These are phyloP conservation scores for Pichia kudriavzevii DNA, from an alignment of 1,139 yeast genomes.

Conservation along the genomic window DNA sequence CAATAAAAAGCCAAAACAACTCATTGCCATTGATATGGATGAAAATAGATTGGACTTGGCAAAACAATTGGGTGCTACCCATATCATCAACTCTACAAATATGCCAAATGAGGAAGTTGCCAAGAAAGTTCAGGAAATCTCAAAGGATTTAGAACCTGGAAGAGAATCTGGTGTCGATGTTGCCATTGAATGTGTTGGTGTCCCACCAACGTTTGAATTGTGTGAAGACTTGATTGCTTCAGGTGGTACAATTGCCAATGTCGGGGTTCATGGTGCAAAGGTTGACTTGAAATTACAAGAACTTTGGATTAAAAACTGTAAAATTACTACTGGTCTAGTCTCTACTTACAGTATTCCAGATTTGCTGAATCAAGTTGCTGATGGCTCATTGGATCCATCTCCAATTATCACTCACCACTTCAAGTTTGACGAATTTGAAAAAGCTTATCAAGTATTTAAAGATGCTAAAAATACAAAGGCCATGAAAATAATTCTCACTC, in stretches of 20 bases:
- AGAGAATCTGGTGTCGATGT: slow-evolving; percentile 39
- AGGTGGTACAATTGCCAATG: slow-evolving; percentile 41
- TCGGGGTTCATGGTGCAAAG: slow-evolving; percentile 39
- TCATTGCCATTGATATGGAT: slow-evolving; percentile 38
- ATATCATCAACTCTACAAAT: slow-evolving; percentile 32
- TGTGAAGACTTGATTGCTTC: slow-evolving; percentile 39
- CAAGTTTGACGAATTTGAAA: slow-evolving; percentile 48
- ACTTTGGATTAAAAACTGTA: slow-evolving; percentile 38
- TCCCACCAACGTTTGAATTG: slow-evolving; percentile 38
- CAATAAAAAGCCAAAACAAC: slow-evolving; percentile 30
- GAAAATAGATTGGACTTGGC: slow-evolving; percentile 36
- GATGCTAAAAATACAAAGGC: slow-evolving; percentile 38
- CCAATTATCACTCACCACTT: slow-evolving; percentile 56
- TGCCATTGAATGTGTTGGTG: slow-evolving; percentile 43
- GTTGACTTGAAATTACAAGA: slow-evolving; percentile 38
- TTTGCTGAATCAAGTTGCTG: slow-evolving; percentile 30
- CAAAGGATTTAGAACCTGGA: slow-evolving; percentile 17
- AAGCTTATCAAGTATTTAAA: slow-evolving; percentile 53
- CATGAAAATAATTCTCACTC: slow-evolving; percentile 32
- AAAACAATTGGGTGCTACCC: slow-evolving; percentile 36
- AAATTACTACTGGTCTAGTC: slow-evolving; percentile 39
- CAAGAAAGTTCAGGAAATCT: slow-evolving; percentile 25
- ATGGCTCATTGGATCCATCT: slow-evolving; percentile 32
- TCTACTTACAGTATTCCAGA: slow-evolving; percentile 35
- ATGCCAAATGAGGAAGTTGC: slow-evolving; percentile 20